phyloP scores from a whole-genome alignment of 2,329 filamentous ascomycete genomes.

The Trichothecium roseum region DNA sequence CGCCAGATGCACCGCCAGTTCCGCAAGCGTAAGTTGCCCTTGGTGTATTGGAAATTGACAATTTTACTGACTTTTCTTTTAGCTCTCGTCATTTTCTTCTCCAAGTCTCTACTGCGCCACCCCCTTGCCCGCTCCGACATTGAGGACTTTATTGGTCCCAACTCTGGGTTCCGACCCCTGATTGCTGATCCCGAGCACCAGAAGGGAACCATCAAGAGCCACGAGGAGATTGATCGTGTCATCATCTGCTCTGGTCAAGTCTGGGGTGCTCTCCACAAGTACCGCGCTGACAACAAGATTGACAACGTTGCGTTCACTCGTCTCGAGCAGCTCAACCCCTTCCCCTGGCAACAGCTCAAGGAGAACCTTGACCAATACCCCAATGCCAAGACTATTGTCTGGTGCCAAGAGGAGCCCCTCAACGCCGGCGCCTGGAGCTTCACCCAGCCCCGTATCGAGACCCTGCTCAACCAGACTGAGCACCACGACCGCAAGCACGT shows the following conservation, averaged over 20 bases:
- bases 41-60: not conserved
- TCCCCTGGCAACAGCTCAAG: slow-evolving; percentile 94
- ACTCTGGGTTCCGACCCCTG: slow-evolving; percentile 91
- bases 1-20: slow-evolving; percentile 99
- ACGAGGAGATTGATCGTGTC: slow-evolving; percentile 85
- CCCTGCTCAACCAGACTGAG: slow-evolving; percentile 83
- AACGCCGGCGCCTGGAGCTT: slow-evolving; percentile 97
- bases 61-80: slow-evolving; percentile 3
- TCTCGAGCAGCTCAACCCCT: slow-evolving; percentile 95
- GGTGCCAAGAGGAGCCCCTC: slow-evolving; percentile 94
- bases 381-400: slow-evolving; percentile 95
- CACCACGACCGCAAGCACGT: slow-evolving; percentile 91
- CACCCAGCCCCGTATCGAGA: slow-evolving; percentile 96
- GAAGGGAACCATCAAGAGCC: slow-evolving; percentile 60
- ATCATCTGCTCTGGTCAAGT: slow-evolving; percentile 94
- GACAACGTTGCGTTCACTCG: slow-evolving; percentile 90
- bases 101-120: slow-evolving; percentile 90
- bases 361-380: slow-evolving; percentile 96
- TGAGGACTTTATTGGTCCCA: slow-evolving; percentile 78
- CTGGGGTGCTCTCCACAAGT: slow-evolving; percentile 80
- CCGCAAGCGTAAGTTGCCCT: slow-evolving; percentile 73
- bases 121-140: slow-evolving; percentile 81
- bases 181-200: slow-evolving; percentile 83
- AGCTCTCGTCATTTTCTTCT: slow-evolving; percentile 97
- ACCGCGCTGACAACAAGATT: slow-evolving; percentile 77